A percentile compares a stretch with the other conserved stretches of the same genome.
Evolutionary conservation across 2,329 filamentous ascomycete genomes (phyloP).

Genomic region (Ophiosphaerella narmari): DNA sequence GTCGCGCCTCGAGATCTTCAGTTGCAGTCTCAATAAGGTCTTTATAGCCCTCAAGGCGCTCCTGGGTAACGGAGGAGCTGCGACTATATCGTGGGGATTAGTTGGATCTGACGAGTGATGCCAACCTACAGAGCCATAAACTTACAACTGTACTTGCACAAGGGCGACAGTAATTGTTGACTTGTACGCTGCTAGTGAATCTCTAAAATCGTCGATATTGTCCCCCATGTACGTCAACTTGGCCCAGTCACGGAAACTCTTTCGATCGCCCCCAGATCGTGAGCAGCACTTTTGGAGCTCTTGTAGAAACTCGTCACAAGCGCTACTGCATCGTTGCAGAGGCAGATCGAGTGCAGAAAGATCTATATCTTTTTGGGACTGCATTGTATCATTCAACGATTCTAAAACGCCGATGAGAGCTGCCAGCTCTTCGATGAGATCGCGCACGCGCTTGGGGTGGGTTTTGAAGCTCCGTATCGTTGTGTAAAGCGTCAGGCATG

Average conservation of each 20-base stretch:
- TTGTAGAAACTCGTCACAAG: slow-evolving; percentile 50
- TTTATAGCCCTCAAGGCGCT: slow-evolving; percentile 13
- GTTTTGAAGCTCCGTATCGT: slow-evolving; percentile 13
- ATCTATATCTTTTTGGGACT: slow-evolving; percentile 6
- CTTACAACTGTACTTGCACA: slow-evolving; percentile 49
- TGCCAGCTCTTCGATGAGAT: slow-evolving; percentile 15
- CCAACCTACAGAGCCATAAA: slow-evolving; percentile 1
- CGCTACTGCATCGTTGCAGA: slow-evolving; percentile 49
- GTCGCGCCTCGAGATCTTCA: slow-evolving; percentile 14
- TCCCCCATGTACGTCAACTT: slow-evolving; percentile 53
- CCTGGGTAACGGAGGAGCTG: slow-evolving; percentile 12
- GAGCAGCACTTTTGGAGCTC: slow-evolving; percentile 44
- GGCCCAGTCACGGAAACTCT: slow-evolving; percentile 54
- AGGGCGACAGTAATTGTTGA: slow-evolving; percentile 44
- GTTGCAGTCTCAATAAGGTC: slow-evolving; percentile 15
- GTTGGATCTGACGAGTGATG: background rate
- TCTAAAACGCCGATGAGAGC: slow-evolving; percentile 12
- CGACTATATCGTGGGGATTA: slow-evolving; percentile 7
- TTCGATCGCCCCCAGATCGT: slow-evolving; percentile 22
- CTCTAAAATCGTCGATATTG: slow-evolving; percentile 49
- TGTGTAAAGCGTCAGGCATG: slow-evolving; percentile 13
- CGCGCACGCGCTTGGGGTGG: slow-evolving; percentile 14
- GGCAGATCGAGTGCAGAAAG: slow-evolving; percentile 40
- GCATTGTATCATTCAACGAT: slow-evolving; percentile 11
- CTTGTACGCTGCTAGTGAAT: slow-evolving; percentile 49